Evolutionary conservation across 2,329 filamentous ascomycete genomes (phyloP).

Genomic region (Grosmannia huntii): DNA sequence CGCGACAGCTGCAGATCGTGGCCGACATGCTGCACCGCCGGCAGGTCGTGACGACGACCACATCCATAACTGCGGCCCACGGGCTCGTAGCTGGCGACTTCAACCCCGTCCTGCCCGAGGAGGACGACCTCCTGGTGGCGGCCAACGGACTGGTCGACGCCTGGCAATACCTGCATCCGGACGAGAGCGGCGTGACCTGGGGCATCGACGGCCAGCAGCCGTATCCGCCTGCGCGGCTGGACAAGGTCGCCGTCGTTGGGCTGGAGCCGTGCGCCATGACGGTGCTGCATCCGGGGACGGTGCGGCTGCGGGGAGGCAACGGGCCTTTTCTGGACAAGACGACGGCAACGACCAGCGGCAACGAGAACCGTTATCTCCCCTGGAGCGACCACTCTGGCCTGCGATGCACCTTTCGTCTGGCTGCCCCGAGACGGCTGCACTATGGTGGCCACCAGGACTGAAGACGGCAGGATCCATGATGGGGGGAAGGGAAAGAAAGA

Average conservation of each 20-base stretch:
- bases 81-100: conserved; percentile 27
- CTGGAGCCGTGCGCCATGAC: conserved; percentile 13
- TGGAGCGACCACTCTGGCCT: conserved; percentile 13
- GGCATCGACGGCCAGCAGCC: conserved; percentile 19
- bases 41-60: conserved; percentile 1
- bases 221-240: conserved; percentile 22
- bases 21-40: conserved; percentile 14
- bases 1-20: conserved; percentile 17
- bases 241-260: conserved; percentile 22
- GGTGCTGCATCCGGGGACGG: conserved; percentile 9
- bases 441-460: not conserved
- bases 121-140: conserved; percentile 19
- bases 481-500: not conserved
- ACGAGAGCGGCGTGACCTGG: conserved; percentile 24
- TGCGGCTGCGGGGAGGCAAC: not conserved
- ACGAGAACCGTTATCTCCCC: not conserved
- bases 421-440: not conserved
- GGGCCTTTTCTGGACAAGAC: not conserved
- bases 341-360: not conserved
- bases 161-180: conserved; percentile 18
- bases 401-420: conserved; percentile 3
- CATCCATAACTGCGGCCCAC: conserved; percentile 15
- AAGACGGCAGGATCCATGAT: not conserved
- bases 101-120: conserved; percentile 21
- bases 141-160: conserved; percentile 22